Conservation (phyloP, 352 stramenopile species). For the Phytophthora cryptogea region DNA sequence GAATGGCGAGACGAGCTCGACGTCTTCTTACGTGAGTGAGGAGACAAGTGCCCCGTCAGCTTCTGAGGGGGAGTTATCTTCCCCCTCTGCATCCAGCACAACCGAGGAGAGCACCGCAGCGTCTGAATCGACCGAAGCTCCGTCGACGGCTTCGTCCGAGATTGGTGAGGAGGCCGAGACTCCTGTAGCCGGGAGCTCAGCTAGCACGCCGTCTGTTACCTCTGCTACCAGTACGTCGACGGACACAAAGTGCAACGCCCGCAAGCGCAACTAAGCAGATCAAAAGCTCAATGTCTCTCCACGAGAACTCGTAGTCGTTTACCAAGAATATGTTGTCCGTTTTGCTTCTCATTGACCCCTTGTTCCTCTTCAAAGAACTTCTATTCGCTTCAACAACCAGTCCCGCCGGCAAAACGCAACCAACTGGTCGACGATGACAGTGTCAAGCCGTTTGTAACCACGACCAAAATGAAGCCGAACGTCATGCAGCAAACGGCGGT, state of each 20-base stretch:
- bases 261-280: conserved; percentile 6
- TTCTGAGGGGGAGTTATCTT: conserved; percentile 11
- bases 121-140: conserved; percentile 1
- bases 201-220: not conserved
- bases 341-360: not conserved
- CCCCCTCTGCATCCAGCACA: conserved; percentile 4
- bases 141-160: conserved; percentile 1
- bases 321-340: not conserved
- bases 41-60: conserved; percentile 10
- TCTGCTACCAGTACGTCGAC: not conserved
- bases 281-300: not conserved
- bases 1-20: conserved; percentile 8
- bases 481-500: too few relatives aligned
- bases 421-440: too few relatives aligned
- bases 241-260: not conserved
- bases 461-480: too few relatives aligned
- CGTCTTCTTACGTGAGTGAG: conserved; percentile 3
- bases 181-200: not conserved
- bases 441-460: too few relatives aligned
- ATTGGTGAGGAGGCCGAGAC: not conserved
- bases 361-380: too few relatives aligned
- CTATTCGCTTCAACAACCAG: too few relatives aligned
- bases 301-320: not conserved
- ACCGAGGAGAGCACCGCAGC: not conserved
- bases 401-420: too few relatives aligned